phyloP scores from a whole-genome alignment of 2,329 filamentous ascomycete genomes.

The Colletotrichum trifolii region DNA sequence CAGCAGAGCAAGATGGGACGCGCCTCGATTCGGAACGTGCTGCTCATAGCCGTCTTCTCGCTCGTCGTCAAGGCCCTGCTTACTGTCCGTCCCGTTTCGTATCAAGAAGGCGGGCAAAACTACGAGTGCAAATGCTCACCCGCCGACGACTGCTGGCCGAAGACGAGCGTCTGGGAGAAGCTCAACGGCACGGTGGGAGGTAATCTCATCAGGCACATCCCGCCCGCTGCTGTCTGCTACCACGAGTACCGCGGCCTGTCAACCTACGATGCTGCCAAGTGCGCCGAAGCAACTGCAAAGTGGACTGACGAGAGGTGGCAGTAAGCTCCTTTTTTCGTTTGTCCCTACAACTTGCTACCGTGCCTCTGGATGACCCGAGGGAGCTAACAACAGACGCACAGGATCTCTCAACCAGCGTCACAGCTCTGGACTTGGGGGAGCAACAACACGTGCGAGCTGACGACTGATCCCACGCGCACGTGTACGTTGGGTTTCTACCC shows the following conservation, averaged over 20 bases:
- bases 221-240: conserved; percentile 59
- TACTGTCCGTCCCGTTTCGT: conserved; percentile 11
- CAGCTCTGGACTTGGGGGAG: conserved; percentile 55
- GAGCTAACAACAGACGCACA: conserved; percentile 34
- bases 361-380: background rate
- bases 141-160: conserved; percentile 62
- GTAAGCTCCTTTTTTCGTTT: conserved; percentile 43
- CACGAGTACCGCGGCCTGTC: conserved; percentile 39
- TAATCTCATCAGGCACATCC: conserved; percentile 58
- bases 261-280: conserved; percentile 51
- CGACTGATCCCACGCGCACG: conserved; percentile 44
- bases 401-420: conserved; percentile 44
- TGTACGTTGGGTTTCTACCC: conserved; percentile 54
- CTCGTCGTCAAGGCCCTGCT: conserved; percentile 1
- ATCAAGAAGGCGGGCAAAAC: conserved; percentile 18
- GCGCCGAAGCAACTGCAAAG: conserved; percentile 45
- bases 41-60: conserved; percentile 8
- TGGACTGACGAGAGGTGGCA: conserved; percentile 50
- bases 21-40: conserved; percentile 4
- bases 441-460: conserved; percentile 54
- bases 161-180: conserved; percentile 49
- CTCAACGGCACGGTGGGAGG: conserved; percentile 62
- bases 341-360: too few species aligned
- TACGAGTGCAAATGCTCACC: conserved; percentile 58
- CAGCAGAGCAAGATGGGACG: conserved; percentile 15